Percentiles rank a stretch among this genome's conserved stretches.
Evolutionary conservation across 2,329 filamentous ascomycete genomes (phyloP).

Genomic region (Ceratocystis lukuohia): DNA sequence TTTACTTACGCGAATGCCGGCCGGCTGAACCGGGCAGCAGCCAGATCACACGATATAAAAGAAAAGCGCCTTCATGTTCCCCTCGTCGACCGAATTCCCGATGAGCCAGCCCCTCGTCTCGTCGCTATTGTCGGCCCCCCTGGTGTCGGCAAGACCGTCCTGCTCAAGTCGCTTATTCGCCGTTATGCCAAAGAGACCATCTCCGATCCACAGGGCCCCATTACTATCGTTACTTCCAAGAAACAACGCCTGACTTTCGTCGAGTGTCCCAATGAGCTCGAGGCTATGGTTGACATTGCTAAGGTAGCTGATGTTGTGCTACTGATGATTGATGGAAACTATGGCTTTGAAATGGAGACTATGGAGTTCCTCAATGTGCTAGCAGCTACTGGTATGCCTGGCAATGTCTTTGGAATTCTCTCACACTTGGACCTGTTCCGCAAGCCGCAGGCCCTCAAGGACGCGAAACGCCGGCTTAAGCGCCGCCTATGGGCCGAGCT

Average conservation of each 20-base stretch:
- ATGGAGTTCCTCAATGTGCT: conserved; percentile 98
- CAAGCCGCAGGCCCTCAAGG: conserved; percentile 80
- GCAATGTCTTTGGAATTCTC: conserved; percentile 93
- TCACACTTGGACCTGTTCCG: conserved; percentile 93
- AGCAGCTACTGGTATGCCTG: conserved; percentile 91
- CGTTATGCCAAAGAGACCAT: conserved; percentile 94
- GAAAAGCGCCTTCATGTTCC: conserved; percentile 95
- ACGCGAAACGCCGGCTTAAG: conserved; percentile 93
- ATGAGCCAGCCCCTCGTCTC: conserved; percentile 85
- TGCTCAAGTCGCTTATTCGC: conserved; percentile 86
- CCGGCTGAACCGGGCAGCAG: conserved; percentile 60
- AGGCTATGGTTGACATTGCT: conserved; percentile 90
- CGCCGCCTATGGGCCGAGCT: conserved; percentile 93
- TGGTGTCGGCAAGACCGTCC: conserved; percentile 87
- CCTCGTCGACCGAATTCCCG: conserved; percentile 85
- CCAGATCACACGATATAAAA: conserved; percentile 67
- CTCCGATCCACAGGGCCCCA: conserved; percentile 74
- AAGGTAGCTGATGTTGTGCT: conserved; percentile 97
- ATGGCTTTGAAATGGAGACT: conserved; percentile 98
- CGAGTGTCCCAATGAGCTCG: conserved; percentile 93
- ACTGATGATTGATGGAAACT: conserved; percentile 97
- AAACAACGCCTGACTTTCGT: conserved; percentile 87
- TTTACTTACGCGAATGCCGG: conserved; percentile 77
- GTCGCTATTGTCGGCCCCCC: conserved; percentile 91
- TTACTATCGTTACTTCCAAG: conserved; percentile 95